phyloP scores from a whole-genome alignment of 257 asterid species.

The Cinchona pubescens region DNA sequence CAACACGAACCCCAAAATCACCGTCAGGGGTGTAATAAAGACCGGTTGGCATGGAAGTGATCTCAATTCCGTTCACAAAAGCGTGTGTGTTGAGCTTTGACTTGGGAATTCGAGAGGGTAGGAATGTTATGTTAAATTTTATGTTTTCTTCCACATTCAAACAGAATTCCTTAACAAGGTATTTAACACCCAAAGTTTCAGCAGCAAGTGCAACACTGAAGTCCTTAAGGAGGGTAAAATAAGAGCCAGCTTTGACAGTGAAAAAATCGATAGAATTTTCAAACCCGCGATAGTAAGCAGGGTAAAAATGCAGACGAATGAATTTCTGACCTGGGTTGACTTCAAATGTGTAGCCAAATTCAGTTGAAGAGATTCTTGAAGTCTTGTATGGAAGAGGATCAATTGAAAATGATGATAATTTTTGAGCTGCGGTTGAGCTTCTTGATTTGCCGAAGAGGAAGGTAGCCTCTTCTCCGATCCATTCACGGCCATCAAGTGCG shows the following conservation, averaged over 20 bases:
- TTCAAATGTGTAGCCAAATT: constrained; percentile 11
- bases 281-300: constrained; percentile 22
- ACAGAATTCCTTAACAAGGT: constrained; percentile 46
- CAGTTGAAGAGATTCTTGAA: constrained; percentile 9
- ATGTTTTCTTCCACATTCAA: constrained; percentile 24
- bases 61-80: constrained; percentile 53
- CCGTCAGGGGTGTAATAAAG: constrained; percentile 43
- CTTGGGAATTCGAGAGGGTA: constrained; percentile 22
- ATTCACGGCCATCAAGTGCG: too few species aligned
- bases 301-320: constrained; percentile 25
- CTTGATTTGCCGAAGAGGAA: too few species aligned
- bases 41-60: constrained; percentile 31
- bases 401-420: too few species aligned
- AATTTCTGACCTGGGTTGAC: constrained; percentile 25
- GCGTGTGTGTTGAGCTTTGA: constrained; percentile 24
- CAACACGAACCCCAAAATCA: constrained; percentile 33
- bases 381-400: constrained; percentile 19
- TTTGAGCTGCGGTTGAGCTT: constrained; percentile 1
- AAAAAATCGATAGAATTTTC: constrained; percentile 13
- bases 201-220: constrained; percentile 12
- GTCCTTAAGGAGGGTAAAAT: constrained; percentile 18
- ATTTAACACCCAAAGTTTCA: constrained; percentile 27
- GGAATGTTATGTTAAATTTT: constrained; percentile 32
- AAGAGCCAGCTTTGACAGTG: constrained; percentile 18
- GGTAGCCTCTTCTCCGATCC: too few species aligned